Conservation (phyloP, 257 asterid genomes). For the Capsicum chinense region DNA sequence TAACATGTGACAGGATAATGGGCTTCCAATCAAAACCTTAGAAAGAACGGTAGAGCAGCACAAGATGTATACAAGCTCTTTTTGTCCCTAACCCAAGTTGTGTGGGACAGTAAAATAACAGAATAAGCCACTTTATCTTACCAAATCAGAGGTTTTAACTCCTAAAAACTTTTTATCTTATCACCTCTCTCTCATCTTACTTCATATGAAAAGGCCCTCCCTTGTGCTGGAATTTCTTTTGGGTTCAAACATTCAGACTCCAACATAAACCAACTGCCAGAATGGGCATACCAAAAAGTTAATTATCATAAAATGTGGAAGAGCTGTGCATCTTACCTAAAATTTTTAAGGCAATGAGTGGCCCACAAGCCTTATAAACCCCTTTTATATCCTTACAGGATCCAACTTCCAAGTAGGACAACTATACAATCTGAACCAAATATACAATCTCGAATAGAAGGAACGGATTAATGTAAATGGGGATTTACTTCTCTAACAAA, state of each 20-base stretch:
- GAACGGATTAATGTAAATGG: not conserved
- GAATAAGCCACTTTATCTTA: not conserved
- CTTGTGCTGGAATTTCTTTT: not conserved
- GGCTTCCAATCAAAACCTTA: slow-evolving; percentile 8
- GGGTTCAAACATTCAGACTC: not conserved
- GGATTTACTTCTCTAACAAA: not conserved
- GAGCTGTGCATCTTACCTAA: not conserved
- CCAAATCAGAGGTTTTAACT: not conserved
- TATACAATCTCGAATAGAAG: not conserved
- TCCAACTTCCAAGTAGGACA: not conserved
- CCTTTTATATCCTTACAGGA: not conserved
- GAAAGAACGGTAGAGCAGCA: not conserved
- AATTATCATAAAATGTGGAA: not conserved
- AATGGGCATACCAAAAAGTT: not conserved
- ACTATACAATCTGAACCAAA: not conserved
- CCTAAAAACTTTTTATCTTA: not conserved
- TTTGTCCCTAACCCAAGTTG: not conserved
- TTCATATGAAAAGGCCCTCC: not conserved
- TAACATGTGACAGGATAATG: not conserved
- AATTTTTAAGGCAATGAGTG: not conserved
- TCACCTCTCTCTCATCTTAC: not conserved
- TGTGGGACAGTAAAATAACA: not conserved
- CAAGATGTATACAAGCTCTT: not conserved
- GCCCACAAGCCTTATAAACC: not conserved
- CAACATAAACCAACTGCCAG: not conserved